Conservation (phyloP, 148 eudicot genomes). For the Arbutus unedo region DNA sequence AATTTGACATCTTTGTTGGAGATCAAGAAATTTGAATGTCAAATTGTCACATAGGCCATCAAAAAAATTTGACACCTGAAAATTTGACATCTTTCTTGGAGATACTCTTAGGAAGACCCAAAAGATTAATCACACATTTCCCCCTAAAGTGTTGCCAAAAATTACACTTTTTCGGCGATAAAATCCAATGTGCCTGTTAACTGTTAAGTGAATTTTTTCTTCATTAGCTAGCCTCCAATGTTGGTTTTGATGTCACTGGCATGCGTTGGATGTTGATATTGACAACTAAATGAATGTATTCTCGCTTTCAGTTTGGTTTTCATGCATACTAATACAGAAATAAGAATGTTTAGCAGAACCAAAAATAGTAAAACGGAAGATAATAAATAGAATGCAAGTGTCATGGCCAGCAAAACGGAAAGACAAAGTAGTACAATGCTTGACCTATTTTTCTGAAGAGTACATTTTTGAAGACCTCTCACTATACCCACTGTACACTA, state of each 20-base stretch:
- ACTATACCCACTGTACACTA: not conserved
- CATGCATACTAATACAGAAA: not conserved
- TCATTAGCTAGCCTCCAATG: not conserved
- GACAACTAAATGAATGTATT: not conserved
- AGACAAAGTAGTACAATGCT: not conserved
- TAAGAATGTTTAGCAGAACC: not conserved
- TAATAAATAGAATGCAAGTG: not conserved
- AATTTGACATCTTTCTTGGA: no score
- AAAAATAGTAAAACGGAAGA: not conserved
- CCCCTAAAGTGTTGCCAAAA: no score
- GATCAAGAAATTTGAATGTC: no score
- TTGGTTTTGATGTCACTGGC: not conserved
- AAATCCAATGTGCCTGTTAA: no score
- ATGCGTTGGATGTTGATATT: not conserved
- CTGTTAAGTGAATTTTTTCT: not conserved
- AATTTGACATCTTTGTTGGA: no score
- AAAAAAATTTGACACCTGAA: no score
- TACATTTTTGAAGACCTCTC: not conserved
- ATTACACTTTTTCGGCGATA: no score
- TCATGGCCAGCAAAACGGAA: not conserved
- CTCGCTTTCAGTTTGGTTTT: not conserved
- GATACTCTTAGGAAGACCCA: no score
- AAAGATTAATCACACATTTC: no score
- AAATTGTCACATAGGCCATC: no score
- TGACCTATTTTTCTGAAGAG: not conserved